phyloP scores from a whole-genome alignment of 768 basidiomycete genomes.

The Pisolithus sp. region DNA sequence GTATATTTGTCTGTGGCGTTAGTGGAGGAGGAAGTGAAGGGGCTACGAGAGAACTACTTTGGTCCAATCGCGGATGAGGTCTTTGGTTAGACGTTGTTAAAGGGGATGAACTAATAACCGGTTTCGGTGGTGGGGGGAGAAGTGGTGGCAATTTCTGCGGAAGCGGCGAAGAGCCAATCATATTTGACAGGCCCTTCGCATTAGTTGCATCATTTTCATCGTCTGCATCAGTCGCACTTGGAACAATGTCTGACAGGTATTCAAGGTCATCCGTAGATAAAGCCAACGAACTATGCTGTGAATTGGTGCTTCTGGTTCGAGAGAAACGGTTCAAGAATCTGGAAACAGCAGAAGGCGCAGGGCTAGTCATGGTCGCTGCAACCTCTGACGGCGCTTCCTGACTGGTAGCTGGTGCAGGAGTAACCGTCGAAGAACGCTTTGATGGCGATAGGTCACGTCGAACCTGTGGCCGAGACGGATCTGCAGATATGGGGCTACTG shows the following conservation, averaged over 20 bases:
- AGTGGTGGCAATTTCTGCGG: conserved; percentile 43
- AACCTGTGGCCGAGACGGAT: conserved; percentile 1
- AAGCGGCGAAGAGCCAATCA: conserved; percentile 37
- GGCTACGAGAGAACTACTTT: conserved; percentile 4
- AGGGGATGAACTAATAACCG: conserved; percentile 4
- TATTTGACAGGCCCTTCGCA: conserved; percentile 34
- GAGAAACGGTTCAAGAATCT: conserved; percentile 78
- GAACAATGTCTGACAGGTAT: conserved; percentile 66
- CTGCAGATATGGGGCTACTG: conserved; percentile 17
- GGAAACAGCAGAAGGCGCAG: conserved; percentile 66
- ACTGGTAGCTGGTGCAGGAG: conserved; percentile 7
- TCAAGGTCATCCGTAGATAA: conserved; percentile 78
- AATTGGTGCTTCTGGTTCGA: conserved; percentile 32
- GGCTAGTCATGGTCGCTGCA: conserved; percentile 2
- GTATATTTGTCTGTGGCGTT: conserved; percentile 26
- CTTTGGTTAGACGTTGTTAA: not conserved
- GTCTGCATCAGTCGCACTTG: conserved; percentile 41
- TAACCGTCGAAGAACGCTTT: conserved; percentile 3
- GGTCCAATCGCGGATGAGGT: not conserved
- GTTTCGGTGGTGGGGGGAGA: conserved; percentile 30
- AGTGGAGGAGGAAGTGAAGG: conserved; percentile 18
- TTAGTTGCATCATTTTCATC: conserved; percentile 27
- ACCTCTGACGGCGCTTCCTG: conserved; percentile 5
- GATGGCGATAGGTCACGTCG: conserved; percentile 14
- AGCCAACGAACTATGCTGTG: conserved; percentile 51